These are phyloP conservation scores for sweet orange (Citrus sinensis) DNA, from an alignment of 345 rosid genomes.

Conservation along the genomic window DVS_A1.0 CM039169.1:22929501-22930000, in stretches of 20 bases:
- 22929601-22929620: too few relatives aligned
- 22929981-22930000: background rate
- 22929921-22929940: slow-evolving; percentile 40
- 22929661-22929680: too few relatives aligned
- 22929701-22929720: too few relatives aligned
- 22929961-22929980: background rate
- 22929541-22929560: background rate
- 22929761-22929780: too few relatives aligned
- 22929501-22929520: background rate
- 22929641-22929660: too few relatives aligned
- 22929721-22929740: too few relatives aligned
- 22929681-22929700: too few relatives aligned
- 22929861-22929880: slow-evolving; percentile 44
- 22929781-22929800: too few relatives aligned
- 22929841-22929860: background rate
- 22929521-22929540: slow-evolving; percentile 9
- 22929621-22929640: too few relatives aligned
- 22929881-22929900: slow-evolving; percentile 88
- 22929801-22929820: too few relatives aligned
- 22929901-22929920: slow-evolving; percentile 90
- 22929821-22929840: background rate
- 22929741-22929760: too few relatives aligned
- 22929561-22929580: background rate
- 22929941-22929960: background rate
- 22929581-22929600: background rate